These are phyloP conservation scores for Dictyostelium capitatum DNA, from an alignment of 78 protist species.

Conservation along the genomic window DNA sequence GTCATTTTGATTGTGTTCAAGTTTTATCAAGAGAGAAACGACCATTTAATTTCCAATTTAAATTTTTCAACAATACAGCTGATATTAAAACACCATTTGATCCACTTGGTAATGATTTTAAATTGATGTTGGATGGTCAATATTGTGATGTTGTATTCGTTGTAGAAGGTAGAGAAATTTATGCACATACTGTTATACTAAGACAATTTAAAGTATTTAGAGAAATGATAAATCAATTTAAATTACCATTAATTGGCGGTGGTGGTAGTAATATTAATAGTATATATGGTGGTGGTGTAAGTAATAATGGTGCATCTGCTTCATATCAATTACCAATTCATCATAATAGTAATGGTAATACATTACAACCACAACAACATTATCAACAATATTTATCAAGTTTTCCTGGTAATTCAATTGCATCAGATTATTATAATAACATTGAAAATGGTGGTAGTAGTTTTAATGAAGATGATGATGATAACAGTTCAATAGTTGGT, in stretches of 20 bases:
- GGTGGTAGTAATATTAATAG: neutral
- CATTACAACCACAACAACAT: neutral
- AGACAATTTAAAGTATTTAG: conserved; percentile 61
- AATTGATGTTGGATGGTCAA: conserved; percentile 57
- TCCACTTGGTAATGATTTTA: conserved; percentile 65
- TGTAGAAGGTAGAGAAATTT: conserved; percentile 58
- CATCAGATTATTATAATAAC: neutral
- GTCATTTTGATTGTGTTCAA: conserved; percentile 71
- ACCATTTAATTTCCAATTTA: conserved; percentile 11
- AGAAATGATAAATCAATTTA: conserved; percentile 16
- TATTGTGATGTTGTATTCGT: conserved; percentile 63
- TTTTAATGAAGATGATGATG: conserved; percentile 3
- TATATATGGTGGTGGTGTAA: neutral
- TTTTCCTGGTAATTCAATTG: neutral
- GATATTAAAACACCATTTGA: conserved; percentile 62
- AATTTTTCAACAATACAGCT: neutral
- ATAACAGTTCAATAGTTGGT: neutral
- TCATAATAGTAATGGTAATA: neutral
- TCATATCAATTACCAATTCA: neutral
- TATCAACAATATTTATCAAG: conserved; percentile 1
- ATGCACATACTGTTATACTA: conserved; percentile 42
- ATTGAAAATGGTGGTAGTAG: neutral
- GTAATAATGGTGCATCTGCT: neutral
- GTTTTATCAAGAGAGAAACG: conserved; percentile 15
- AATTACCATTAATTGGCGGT: neutral